Evolutionary conservation across 495 filamentous ascomycete genomes (phyloP).

Genomic region (Aspergillus taichungensis): DNA sequence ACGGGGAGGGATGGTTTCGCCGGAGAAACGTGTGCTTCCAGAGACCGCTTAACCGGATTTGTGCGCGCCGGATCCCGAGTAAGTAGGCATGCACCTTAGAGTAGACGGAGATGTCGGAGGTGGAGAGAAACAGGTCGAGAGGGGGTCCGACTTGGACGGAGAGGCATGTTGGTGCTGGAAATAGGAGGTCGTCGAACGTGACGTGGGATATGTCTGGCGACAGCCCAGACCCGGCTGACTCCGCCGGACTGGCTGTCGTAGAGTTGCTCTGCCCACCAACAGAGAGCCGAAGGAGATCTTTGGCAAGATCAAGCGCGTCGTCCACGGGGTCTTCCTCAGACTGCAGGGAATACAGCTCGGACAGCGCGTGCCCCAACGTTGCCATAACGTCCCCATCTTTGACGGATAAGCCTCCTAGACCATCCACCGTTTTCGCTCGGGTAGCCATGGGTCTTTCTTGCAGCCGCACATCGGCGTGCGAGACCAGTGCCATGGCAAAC

Average conservation of each 20-base stretch:
- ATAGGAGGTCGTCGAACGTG: conserved; percentile 69
- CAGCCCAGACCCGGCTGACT: conserved; percentile 23
- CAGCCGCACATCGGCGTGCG: conserved; percentile 72
- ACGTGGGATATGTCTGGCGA: conserved; percentile 26
- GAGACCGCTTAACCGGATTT: conserved; percentile 68
- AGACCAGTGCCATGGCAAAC: conserved; percentile 77
- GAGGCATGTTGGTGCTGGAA: conserved; percentile 65
- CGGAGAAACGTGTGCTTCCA: conserved; percentile 77
- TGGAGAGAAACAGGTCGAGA: conserved; percentile 76
- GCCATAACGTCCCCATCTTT: conserved; percentile 81
- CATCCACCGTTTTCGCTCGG: conserved; percentile 17
- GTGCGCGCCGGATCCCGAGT: conserved; percentile 69
- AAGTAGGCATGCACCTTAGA: conserved; percentile 81
- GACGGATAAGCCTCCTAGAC: conserved; percentile 51
- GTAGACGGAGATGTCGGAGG: conserved; percentile 66
- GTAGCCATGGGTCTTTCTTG: conserved; percentile 28
- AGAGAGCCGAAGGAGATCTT: conserved; percentile 62
- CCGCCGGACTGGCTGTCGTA: conserved; percentile 17
- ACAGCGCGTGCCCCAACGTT: conserved; percentile 66
- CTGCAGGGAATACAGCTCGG: conserved; percentile 62
- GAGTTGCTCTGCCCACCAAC: conserved; percentile 32
- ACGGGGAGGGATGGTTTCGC: conserved; percentile 63
- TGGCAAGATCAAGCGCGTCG: conserved; percentile 67
- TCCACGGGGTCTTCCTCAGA: conserved; percentile 67
- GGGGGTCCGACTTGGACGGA: conserved; percentile 69